Evolutionary conservation across 2,329 filamentous ascomycete species (phyloP), one percentile per base, ranked within the genome.

Genomic region (Elsinoe ampelina): DNA sequence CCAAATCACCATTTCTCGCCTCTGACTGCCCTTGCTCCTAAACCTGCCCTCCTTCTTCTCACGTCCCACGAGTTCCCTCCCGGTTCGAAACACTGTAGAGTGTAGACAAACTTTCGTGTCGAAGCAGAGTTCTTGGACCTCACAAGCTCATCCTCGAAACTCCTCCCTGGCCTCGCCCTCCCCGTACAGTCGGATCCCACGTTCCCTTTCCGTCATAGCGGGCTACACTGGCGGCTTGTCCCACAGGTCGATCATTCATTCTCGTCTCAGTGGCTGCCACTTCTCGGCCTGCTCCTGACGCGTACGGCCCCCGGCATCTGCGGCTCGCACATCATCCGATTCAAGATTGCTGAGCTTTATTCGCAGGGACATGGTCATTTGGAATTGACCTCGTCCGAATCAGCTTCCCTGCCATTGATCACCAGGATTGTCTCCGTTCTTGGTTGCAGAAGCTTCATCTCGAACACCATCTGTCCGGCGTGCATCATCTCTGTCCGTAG

Each of bases 181-280:
- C n/a, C n/a, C n/a, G 26, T 30, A 12, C 30, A 30, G 13, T 51
- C 30, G 30, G 30, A 36, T 11, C n/a, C 47, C 20, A 51, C 47
- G 47, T 35, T 32, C 48, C 48, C 17, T 52, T 52, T 38, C 34
- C 48, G 48, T 52, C 48, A 52, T 52, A 52, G 48, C 48, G 48
- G 26, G 48, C 48, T 22, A 32, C 35, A 36, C 15, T 52, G 48
- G 48, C 48, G 34, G 32, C 48, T 52, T 52, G 48, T 52, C 48
- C 48, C 32, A 34, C 22, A 15, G 30, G 48, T 52, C 48, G 48
- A 52, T 52, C 48, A 52, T 39, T 52, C 45, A 32, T 50, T 32
- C 30, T 15, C 26, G 45, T n/a, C 45, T 34, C 32, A 52, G 32
- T 52, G 26, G 34, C 48, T 52, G 32, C 26, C 26, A 30, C 26